Evolutionary conservation across 352 stramenopile genomes (phyloP).

Genomic region (Globisporangium viniferum): DNA sequence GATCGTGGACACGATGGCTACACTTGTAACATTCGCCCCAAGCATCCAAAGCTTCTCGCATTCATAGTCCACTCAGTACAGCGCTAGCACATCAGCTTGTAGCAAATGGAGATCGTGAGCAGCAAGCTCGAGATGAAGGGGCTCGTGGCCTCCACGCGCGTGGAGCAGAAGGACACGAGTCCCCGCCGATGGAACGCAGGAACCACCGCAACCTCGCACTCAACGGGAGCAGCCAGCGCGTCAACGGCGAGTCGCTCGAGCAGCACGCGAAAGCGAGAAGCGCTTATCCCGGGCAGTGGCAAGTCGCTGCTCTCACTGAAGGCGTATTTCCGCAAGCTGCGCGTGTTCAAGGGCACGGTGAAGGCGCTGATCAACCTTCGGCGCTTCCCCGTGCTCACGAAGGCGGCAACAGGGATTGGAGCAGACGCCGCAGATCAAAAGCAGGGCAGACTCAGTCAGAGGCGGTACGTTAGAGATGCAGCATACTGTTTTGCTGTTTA

Average conservation of each 20-base stretch:
- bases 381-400: conserved; percentile 16
- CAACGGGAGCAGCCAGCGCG: not conserved
- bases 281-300: conserved; percentile 7
- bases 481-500: not conserved
- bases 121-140: conserved; percentile 17
- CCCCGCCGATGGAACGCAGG: conserved; percentile 30
- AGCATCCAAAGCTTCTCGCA: not conserved
- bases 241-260: not conserved
- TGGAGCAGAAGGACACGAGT: conserved; percentile 19
- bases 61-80: not conserved
- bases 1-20: not conserved
- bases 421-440: not conserved
- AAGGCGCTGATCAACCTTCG: conserved; percentile 61
- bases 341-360: conserved; percentile 66
- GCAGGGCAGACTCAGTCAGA: not conserved
- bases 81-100: not conserved
- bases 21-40: not conserved
- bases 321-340: conserved; percentile 62
- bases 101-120: conserved; percentile 28
- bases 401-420: not conserved
- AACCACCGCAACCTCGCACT: not conserved
- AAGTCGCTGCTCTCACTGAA: conserved; percentile 63
- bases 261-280: conserved; percentile 6
- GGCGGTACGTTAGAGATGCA: not conserved
- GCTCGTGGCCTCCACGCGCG: conserved; percentile 5